phyloP scores from a whole-genome alignment of 106 monocot genomes.

The Allium cepa region DNA sequence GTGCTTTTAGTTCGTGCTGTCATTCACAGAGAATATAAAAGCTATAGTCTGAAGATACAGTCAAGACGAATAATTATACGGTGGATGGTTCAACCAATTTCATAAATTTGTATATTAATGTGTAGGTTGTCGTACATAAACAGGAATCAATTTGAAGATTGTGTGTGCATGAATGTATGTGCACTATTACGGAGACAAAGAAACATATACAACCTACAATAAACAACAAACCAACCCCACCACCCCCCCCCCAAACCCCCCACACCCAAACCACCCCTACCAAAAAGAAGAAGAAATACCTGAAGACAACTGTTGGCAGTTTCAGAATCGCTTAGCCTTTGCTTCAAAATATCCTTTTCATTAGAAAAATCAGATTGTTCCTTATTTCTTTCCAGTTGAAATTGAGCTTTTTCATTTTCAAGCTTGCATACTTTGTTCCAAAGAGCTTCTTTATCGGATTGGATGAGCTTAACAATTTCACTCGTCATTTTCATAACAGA shows the following conservation, averaged over 20 bases:
- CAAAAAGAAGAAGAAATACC: conserved; percentile 24
- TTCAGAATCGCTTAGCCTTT: conserved; percentile 71
- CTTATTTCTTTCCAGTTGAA: conserved; percentile 49
- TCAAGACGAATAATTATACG: not conserved
- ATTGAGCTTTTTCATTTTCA: conserved; percentile 74
- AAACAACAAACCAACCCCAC: not conserved
- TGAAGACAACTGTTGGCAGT: conserved; percentile 45
- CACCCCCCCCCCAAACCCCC: too few species aligned
- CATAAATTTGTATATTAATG: too few species aligned
- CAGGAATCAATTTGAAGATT: too few species aligned
- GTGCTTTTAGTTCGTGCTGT: conserved; percentile 73
- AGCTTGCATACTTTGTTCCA: conserved; percentile 79
- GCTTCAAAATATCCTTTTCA: conserved; percentile 52
- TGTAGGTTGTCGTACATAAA: too few species aligned
- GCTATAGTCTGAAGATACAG: not conserved
- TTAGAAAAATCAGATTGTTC: conserved; percentile 43
- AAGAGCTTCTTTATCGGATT: conserved; percentile 74
- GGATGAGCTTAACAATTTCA: conserved; percentile 62
- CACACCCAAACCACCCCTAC: too few species aligned
- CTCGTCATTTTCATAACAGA: conserved; percentile 78
- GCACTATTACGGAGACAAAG: too few species aligned
- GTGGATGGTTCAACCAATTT: too few species aligned
- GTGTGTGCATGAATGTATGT: too few species aligned
- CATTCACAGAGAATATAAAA: conserved; percentile 15
- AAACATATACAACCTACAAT: not conserved